Evolutionary conservation across 2,329 filamentous ascomycete species (phyloP), one percentile per base, ranked within the genome.

Genomic region (Fusarium xyrophilum): DNA sequence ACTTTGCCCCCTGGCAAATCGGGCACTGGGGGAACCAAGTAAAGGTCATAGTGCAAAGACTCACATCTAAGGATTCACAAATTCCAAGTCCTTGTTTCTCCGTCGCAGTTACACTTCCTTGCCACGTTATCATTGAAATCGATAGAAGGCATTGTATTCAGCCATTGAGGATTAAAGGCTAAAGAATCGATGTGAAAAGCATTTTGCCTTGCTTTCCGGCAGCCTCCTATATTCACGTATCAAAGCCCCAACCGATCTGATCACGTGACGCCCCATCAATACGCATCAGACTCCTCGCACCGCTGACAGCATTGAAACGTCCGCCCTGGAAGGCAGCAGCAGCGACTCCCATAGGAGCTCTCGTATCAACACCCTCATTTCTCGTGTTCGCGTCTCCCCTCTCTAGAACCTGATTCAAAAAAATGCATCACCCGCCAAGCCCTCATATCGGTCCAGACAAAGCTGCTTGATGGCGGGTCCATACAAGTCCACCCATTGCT

Each of bases 201-300:
- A 23, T 0, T 40, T 23, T 1, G 7, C 9, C 1, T 23, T 23
- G 1, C 3, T 40, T 23, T 23, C 10, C 7, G 14, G 6, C 3
- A 14, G 13, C 6, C 21, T 33, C 15, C 3, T 13, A n/a, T 10
- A 5, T 27, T 57, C n/a, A 72, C 2, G 65, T 69, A 8, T 72
- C 69, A 12, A 72, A 72, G 1, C 70, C 69, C 70, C 70, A 72
- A 32, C 70, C 70, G 12, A 72, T 36, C 42, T 58, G 65, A 8
- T 72, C 70, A 11, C 48, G 67, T 3, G 56, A 33, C 7, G 55
- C 62, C 6, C 59, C 69, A 6, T 53, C 61, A 13, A 71, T 36
- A 2, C 57, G 54, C 67, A 72, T 65, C 44, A 72, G 7, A 21
- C 54, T 64, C 30, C 43, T 72, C 12, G 52, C 67, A 19, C 56